Evolutionary conservation across 192 early-diverging fungal genomes (phyloP).

Genomic region (Coemansia reversa): DNA sequence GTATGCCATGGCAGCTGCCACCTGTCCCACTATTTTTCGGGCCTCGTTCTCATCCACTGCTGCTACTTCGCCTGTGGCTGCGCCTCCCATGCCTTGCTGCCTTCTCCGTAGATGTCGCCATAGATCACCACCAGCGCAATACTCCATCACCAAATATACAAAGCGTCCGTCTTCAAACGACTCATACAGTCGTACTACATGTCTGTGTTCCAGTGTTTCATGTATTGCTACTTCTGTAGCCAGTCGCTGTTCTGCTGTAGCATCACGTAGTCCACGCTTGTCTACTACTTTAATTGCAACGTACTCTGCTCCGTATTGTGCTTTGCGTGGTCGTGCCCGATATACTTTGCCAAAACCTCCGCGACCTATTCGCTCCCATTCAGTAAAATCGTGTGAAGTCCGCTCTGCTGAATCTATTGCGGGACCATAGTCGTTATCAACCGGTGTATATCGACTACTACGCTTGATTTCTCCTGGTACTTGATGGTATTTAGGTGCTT

Average conservation of each 20-base stretch:
- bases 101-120: conserved; percentile 45
- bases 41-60: conserved; percentile 62
- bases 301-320: not conserved
- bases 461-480: not conserved
- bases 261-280: conserved; percentile 31
- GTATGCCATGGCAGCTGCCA: conserved; percentile 61
- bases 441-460: not conserved
- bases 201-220: conserved; percentile 58
- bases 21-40: conserved; percentile 55
- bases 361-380: conserved; percentile 45
- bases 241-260: conserved; percentile 51
- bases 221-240: conserved; percentile 68
- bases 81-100: not conserved
- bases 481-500: too few species aligned
- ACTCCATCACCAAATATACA: conserved; percentile 76
- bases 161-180: conserved; percentile 67
- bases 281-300: conserved; percentile 48
- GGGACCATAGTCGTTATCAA: too few species aligned
- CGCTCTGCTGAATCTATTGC: not conserved
- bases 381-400: conserved; percentile 28
- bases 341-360: conserved; percentile 53
- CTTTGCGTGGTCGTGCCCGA: conserved; percentile 18
- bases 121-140: conserved; percentile 54
- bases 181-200: conserved; percentile 60
- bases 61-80: conserved; percentile 7